phyloP scores from a whole-genome alignment of 352 stramenopile species.

The Phytophthora cryptogea region DNA sequence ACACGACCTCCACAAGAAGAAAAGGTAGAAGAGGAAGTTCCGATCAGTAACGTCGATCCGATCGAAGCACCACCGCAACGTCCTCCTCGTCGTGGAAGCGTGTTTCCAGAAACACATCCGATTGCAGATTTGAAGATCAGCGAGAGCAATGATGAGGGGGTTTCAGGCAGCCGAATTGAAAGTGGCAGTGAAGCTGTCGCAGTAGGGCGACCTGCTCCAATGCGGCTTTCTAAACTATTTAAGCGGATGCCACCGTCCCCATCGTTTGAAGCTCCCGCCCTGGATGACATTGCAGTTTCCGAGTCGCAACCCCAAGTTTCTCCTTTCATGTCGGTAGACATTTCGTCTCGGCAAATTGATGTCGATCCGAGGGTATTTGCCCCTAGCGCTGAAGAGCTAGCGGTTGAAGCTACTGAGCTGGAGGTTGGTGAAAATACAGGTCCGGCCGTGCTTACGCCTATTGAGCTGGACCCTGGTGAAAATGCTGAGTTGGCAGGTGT shows the following conservation, averaged over 20 bases:
- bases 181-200: background rate
- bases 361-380: background rate
- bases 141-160: constrained; percentile 1
- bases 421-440: background rate
- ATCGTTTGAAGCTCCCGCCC: background rate
- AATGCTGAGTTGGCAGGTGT: background rate
- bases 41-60: background rate
- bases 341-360: background rate
- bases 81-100: constrained; percentile 5
- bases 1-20: constrained; percentile 6
- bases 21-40: constrained; percentile 4
- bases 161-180: constrained; percentile 1
- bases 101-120: background rate
- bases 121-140: constrained; percentile 3
- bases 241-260: constrained; percentile 6
- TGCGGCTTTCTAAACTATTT: constrained; percentile 21
- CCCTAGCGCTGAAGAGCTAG: background rate
- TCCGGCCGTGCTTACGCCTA: background rate
- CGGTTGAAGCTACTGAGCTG: background rate
- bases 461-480: background rate
- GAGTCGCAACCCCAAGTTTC: constrained; percentile 1
- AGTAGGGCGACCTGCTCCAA: constrained; percentile 2
- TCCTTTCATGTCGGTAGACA: background rate
- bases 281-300: background rate
- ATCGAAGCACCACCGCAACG: background rate